Conservation (phyloP, 805 yeast species). For the Soucietia sequanensis region DNA sequence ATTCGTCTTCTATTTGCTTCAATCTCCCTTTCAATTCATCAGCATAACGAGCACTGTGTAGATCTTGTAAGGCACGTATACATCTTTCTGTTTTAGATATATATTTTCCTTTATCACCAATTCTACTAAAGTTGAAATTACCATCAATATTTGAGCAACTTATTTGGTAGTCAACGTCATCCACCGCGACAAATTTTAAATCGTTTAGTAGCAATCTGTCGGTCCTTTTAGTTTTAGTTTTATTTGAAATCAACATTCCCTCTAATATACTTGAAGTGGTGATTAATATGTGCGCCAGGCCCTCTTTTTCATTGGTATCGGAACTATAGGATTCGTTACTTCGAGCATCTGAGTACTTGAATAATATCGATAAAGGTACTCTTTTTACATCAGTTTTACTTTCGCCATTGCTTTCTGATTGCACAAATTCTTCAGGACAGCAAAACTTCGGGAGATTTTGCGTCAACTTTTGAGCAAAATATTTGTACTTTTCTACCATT, state of each 20-base stretch:
- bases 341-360: constrained; percentile 6
- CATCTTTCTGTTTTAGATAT: constrained; percentile 9
- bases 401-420: too few species aligned
- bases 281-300: constrained; percentile 17
- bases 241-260: constrained; percentile 7
- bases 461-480: constrained; percentile 9
- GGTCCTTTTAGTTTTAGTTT: background rate
- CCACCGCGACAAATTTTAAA: constrained; percentile 19
- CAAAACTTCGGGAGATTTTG: constrained; percentile 18
- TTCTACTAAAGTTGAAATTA: constrained; percentile 2
- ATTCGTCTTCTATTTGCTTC: too few species aligned
- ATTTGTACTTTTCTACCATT: constrained; percentile 15
- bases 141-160: constrained; percentile 12
- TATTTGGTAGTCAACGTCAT: constrained; percentile 17
- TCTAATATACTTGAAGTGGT: constrained; percentile 13
- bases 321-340: constrained; percentile 3
- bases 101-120: constrained; percentile 13
- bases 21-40: too few species aligned
- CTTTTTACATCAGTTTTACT: constrained; percentile 11
- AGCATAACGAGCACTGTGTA: too few species aligned
- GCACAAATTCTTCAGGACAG: constrained; percentile 17
- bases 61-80: constrained; percentile 11
- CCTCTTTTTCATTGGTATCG: constrained; percentile 1
- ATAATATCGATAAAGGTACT: constrained; percentile 15
- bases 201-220: constrained; percentile 6